Percentiles rank a stretch among this genome's conserved stretches.
Evolutionary conservation across 2,329 filamentous ascomycete genomes (phyloP).

Genomic region (Lasiodiplodia gonubiensis): DNA sequence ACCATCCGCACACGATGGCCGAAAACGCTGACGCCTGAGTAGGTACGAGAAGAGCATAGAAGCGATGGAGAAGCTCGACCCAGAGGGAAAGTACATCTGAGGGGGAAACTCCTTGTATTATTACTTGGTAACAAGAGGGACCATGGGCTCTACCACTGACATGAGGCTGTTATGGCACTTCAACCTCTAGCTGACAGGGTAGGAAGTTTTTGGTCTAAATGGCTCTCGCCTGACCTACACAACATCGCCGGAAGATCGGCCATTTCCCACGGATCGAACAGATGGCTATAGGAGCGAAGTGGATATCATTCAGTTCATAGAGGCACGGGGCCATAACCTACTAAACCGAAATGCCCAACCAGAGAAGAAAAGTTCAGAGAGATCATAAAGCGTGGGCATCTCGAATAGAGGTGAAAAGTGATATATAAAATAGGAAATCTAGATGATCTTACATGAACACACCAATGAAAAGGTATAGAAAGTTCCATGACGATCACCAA

Average conservation of each 20-base stretch:
- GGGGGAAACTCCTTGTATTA: background rate
- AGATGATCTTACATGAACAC: slow-evolving; percentile 1
- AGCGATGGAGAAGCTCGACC: slow-evolving; percentile 77
- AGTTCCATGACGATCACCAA: background rate
- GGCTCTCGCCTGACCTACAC: background rate
- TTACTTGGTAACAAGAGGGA: background rate
- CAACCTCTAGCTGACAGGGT: background rate
- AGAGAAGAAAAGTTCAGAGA: background rate
- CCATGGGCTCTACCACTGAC: background rate
- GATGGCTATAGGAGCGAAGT: background rate
- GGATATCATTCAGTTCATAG: background rate
- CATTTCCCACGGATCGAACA: background rate
- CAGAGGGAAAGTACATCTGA: slow-evolving; percentile 80
- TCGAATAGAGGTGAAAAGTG: background rate
- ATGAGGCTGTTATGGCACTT: background rate
- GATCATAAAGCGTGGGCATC: background rate
- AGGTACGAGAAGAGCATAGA: slow-evolving; percentile 96
- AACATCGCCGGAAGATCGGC: background rate
- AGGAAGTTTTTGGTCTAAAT: background rate
- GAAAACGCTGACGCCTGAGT: background rate
- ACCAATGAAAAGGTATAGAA: background rate
- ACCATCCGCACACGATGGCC: slow-evolving; percentile 44
- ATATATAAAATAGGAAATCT: background rate
- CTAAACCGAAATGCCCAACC: background rate
- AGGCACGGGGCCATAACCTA: background rate